Evolutionary conservation across 176 grass and related monocot species (phyloP).

Genomic region (bread wheat (Triticum aestivum)): DNA sequence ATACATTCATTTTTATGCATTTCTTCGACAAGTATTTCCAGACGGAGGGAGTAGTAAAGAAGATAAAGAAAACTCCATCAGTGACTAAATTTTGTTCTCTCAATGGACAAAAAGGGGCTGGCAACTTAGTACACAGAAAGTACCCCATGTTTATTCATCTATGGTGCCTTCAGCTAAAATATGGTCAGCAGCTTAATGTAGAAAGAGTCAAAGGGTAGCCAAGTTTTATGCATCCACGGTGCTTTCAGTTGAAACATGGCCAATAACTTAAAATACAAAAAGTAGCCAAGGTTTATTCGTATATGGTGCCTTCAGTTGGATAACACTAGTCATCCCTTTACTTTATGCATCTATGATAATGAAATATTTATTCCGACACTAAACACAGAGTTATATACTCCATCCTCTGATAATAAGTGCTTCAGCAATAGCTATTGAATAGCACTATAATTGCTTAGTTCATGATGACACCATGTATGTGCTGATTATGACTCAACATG

Average conservation of each 20-base stretch:
- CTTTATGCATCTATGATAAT: not conserved
- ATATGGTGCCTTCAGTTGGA: not conserved
- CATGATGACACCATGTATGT: not conserved
- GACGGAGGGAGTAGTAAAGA: not conserved
- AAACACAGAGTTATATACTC: not conserved
- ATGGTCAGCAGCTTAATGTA: not conserved
- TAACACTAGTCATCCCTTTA: not conserved
- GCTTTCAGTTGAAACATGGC: not conserved
- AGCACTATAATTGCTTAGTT: not conserved
- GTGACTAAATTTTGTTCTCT: not conserved
- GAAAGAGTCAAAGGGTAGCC: not conserved
- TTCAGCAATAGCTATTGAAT: not conserved
- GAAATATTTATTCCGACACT: not conserved
- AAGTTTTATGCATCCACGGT: not conserved
- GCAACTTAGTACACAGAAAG: not conserved
- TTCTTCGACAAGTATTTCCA: too few species aligned
- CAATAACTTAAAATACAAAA: not conserved
- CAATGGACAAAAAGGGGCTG: not conserved
- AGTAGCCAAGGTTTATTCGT: not conserved
- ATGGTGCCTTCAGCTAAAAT: not conserved
- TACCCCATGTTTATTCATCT: not conserved
- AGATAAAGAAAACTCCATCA: not conserved
- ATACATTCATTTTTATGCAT: too few species aligned
- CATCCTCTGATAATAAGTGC: not conserved
- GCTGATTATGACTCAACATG: not conserved